Conservation (phyloP, 2,329 filamentous ascomycete species). For the Xylaria sp. region DNA sequence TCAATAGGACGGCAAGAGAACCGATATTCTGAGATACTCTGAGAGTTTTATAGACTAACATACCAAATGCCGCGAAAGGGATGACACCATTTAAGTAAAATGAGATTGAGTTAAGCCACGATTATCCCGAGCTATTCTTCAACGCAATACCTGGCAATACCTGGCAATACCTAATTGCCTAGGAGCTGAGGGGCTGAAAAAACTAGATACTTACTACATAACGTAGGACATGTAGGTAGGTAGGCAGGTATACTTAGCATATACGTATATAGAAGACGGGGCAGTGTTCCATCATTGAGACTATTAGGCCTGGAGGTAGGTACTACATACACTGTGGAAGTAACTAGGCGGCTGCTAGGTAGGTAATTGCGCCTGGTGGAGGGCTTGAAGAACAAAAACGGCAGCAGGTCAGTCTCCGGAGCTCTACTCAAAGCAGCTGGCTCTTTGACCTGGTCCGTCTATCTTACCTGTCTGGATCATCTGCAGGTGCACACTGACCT, state of each 20-base stretch:
- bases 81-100: slow-evolving; percentile 14
- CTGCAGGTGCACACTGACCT: slow-evolving; percentile 9
- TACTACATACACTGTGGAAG: too few relatives aligned
- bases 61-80: slow-evolving; percentile 18
- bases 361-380: too few relatives aligned
- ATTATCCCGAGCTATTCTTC: slow-evolving; percentile 17
- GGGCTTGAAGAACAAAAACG: not conserved
- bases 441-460: slow-evolving; percentile 6
- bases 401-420: not conserved
- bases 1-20: slow-evolving; percentile 1
- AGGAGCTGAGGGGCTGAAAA: not conserved
- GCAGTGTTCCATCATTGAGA: too few relatives aligned
- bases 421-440: not conserved
- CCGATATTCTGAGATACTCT: not conserved
- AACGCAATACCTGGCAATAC: slow-evolving; percentile 10
- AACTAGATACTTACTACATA: too few relatives aligned
- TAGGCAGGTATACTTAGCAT: not conserved
- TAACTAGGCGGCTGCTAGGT: too few relatives aligned
- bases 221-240: not conserved
- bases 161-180: not conserved
- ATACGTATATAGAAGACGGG: slow-evolving; percentile 2
- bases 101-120: slow-evolving; percentile 21
- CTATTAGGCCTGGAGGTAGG: too few relatives aligned
- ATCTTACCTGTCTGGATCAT: slow-evolving; percentile 1
- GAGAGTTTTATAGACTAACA: slow-evolving; percentile 11